Evolutionary conservation across 192 early-diverging fungal genomes (phyloP).

Genomic region (Phlyctochytrium arcticum): DNA sequence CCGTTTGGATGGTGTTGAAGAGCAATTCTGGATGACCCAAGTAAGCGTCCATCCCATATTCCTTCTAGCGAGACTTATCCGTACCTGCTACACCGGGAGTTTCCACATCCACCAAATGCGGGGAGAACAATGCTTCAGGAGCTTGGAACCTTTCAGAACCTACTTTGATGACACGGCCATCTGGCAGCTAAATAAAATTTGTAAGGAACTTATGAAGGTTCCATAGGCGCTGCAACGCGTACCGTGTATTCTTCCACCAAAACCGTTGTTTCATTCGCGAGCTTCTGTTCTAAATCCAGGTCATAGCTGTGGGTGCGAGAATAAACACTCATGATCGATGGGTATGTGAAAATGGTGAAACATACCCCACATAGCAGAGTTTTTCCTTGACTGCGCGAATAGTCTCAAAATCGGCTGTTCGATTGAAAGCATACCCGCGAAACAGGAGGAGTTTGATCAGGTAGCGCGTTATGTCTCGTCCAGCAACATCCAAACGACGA

Average conservation of each 20-base stretch:
- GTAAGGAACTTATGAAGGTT: background rate
- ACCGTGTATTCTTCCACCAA: constrained; percentile 93
- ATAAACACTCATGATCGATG: background rate
- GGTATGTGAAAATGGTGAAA: background rate
- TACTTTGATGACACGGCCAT: constrained; percentile 97
- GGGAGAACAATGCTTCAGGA: constrained; percentile 98
- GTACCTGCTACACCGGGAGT: constrained; percentile 86
- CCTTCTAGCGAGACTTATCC: background rate
- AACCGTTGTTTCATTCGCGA: constrained; percentile 95
- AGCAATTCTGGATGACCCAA: constrained; percentile 68
- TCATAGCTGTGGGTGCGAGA: constrained; percentile 68
- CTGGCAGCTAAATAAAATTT: constrained; percentile 68
- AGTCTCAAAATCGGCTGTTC: constrained; percentile 97
- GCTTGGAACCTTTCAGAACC: constrained; percentile 98
- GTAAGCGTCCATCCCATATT: background rate
- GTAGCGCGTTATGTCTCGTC: constrained; percentile 92
- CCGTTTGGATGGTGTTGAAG: constrained; percentile 86
- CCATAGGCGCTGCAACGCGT: background rate
- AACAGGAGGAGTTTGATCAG: constrained; percentile 93
- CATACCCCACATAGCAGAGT: constrained; percentile 92
- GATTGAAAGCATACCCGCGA: constrained; percentile 94
- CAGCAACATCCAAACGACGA: constrained; percentile 90
- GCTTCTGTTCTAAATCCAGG: constrained; percentile 86
- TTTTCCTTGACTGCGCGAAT: constrained; percentile 98
- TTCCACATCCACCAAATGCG: constrained; percentile 94